phyloP scores from a whole-genome alignment of 169 alveolate species.

The Eimeria tenella region DNA sequence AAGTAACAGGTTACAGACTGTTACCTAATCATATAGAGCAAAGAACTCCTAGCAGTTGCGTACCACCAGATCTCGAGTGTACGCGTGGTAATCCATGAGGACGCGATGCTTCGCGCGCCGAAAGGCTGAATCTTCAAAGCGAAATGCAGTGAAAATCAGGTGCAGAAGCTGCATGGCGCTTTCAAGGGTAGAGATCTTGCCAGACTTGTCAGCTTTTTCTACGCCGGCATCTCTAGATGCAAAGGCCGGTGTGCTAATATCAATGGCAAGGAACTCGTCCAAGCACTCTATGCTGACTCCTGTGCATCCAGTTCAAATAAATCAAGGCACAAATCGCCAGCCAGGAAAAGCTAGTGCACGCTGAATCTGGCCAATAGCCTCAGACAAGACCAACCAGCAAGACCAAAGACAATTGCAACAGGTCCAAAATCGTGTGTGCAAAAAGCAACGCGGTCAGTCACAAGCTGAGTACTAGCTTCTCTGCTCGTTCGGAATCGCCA shows the following conservation, averaged over 20 bases:
- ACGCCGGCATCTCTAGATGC: constrained; percentile 39
- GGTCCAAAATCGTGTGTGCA: no score
- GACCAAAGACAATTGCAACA: no score
- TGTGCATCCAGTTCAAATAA: not conserved
- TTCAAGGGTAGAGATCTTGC: constrained; percentile 78
- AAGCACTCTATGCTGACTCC: constrained; percentile 85
- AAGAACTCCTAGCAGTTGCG: not conserved
- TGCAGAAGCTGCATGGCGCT: constrained; percentile 79
- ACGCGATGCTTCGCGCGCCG: constrained; percentile 84
- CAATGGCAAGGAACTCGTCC: constrained; percentile 87
- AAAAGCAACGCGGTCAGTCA: no score
- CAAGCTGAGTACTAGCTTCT: no score
- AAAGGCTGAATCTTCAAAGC: constrained; percentile 86
- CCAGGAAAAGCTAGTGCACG: no score
- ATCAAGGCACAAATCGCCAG: no score
- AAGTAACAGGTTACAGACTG: no score
- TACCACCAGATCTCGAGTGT: constrained; percentile 69
- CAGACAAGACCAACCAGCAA: no score
- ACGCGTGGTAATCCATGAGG: constrained; percentile 78
- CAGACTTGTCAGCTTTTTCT: constrained; percentile 49
- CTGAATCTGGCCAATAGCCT: no score
- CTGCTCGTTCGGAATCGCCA: no score
- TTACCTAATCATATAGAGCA: no score
- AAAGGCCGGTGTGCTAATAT: constrained; percentile 80
- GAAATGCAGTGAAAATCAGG: constrained; percentile 80